A percentile compares a stretch with the other conserved stretches of the same genome.
These are phyloP conservation scores for Chenopodium suecicum DNA, from an alignment of 148 eudicot species.

Conservation along the genomic window DNA sequence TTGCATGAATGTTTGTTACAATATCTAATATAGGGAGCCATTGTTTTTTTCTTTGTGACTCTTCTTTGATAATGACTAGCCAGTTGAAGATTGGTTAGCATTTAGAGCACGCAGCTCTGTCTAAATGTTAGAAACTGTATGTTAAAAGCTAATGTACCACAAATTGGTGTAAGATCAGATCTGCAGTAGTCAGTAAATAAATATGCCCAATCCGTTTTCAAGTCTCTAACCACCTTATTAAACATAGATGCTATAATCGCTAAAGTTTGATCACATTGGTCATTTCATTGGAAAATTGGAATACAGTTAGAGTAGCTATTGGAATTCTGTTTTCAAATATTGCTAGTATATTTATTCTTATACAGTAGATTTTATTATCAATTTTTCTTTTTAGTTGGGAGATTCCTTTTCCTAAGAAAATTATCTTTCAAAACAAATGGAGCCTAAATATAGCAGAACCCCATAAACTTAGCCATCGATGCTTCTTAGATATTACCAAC, in stretches of 20 bases:
- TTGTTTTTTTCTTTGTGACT: neutral
- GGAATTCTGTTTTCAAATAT: neutral
- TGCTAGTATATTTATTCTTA: neutral
- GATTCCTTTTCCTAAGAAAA: too few relatives aligned
- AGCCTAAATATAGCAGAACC: neutral
- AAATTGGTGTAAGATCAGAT: neutral
- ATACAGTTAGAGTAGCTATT: neutral
- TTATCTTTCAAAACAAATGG: too few relatives aligned
- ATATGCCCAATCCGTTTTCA: neutral
- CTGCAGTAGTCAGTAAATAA: neutral
- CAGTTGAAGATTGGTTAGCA: neutral
- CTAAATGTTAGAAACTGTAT: too few relatives aligned
- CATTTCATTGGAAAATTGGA: neutral
- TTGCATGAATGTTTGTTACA: neutral
- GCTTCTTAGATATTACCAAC: neutral
- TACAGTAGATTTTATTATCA: neutral
- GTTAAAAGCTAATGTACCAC: conserved; percentile 3
- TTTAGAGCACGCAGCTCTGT: neutral
- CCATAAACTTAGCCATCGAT: neutral
- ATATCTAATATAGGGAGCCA: neutral
- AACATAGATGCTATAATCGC: neutral
- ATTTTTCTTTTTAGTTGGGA: neutral
- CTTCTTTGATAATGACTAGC: neutral
- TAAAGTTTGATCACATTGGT: neutral
- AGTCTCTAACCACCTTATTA: neutral